A percentile compares a stretch with the other conserved stretches of the same genome.
phyloP scores from a whole-genome alignment of 1,284 basidiomycete genomes.

The Ceratobasidium sp. region DNA sequence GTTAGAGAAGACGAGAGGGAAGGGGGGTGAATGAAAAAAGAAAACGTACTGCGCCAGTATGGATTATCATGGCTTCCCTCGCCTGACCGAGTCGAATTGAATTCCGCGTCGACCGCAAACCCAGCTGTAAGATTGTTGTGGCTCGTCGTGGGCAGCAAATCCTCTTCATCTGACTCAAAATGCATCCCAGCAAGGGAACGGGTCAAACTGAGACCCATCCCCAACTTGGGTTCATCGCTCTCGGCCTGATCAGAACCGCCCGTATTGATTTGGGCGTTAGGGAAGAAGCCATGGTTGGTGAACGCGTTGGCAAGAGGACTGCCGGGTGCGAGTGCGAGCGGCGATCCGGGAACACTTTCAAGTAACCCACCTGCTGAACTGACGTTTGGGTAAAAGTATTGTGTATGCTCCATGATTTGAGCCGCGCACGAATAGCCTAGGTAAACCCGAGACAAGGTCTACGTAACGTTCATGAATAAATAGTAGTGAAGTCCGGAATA shows the following conservation, averaged over 20 bases:
- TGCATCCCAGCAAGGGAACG: slow-evolving; percentile 24
- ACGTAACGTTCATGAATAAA: no score
- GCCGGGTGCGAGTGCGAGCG: slow-evolving; percentile 41
- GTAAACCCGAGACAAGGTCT: no score
- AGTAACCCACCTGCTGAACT: no score
- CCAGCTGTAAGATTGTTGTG: slow-evolving; percentile 38
- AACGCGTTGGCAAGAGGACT: slow-evolving; percentile 39
- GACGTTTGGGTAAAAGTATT: no score
- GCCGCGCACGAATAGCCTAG: no score
- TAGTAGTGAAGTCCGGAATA: no score
- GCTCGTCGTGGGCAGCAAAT: slow-evolving; percentile 7
- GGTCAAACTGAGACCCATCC: slow-evolving; percentile 28
- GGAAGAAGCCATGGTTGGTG: slow-evolving; percentile 32
- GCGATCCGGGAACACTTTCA: slow-evolving; percentile 28
- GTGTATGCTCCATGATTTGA: no score
- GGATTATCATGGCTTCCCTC: no score
- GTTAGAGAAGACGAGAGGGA: neutral
- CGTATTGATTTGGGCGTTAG: neutral
- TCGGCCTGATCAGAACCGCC: neutral
- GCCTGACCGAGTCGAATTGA: no score
- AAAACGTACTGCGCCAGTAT: no score
- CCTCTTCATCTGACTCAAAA: slow-evolving; percentile 36
- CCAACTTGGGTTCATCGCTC: neutral
- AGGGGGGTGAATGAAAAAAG: no score
- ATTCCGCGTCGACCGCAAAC: slow-evolving; percentile 23